phyloP scores from a whole-genome alignment of 2,329 filamentous ascomycete species.

The Venturia effusa region DNA sequence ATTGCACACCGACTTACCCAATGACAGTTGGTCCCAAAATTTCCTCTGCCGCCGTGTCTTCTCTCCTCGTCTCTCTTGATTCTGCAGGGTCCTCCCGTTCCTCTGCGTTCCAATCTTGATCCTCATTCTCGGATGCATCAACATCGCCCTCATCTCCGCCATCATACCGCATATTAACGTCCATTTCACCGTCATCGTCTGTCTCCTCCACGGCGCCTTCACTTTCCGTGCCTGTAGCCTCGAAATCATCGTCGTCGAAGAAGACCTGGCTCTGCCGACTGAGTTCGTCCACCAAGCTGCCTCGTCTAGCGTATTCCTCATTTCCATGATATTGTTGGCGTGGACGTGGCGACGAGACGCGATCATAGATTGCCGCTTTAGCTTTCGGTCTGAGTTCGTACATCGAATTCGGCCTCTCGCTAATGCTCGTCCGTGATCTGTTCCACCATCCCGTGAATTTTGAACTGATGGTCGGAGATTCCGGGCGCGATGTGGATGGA shows the following conservation, averaged over 20 bases:
- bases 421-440: background rate
- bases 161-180: background rate
- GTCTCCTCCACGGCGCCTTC: constrained; percentile 5
- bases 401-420: constrained; percentile 1
- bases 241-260: constrained; percentile 27
- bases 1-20: constrained; percentile 5
- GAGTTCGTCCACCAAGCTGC: constrained; percentile 32
- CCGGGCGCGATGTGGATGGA: background rate
- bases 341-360: background rate
- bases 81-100: background rate
- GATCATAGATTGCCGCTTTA: background rate
- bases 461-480: constrained; percentile 2
- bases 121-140: background rate
- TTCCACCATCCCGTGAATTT: constrained; percentile 5
- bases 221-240: constrained; percentile 1
- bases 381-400: constrained; percentile 7
- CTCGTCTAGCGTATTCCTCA: constrained; percentile 14
- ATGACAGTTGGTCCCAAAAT: constrained; percentile 5
- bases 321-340: background rate
- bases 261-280: constrained; percentile 36
- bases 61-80: background rate
- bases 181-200: background rate
- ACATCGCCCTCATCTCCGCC: background rate
- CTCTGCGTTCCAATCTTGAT: background rate
- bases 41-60: background rate